Percentiles rank a stretch among this genome's conserved stretches.
phyloP scores from a whole-genome alignment of 1,284 basidiomycete genomes.

The Kalmanozyma brasiliensis region DNA sequence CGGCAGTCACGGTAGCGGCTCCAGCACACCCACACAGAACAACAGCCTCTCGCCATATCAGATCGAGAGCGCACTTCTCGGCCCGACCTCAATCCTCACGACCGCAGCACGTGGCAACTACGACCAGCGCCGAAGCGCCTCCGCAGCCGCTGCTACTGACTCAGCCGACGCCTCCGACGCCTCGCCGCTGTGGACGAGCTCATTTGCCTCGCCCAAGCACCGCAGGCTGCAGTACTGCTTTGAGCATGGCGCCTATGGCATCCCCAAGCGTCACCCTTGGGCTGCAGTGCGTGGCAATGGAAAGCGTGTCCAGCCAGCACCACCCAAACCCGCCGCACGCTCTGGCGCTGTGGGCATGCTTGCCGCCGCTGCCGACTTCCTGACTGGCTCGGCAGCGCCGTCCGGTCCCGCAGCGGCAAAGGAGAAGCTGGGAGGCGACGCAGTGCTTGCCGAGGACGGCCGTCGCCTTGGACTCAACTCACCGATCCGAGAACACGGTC shows the following conservation, averaged over 20 bases:
- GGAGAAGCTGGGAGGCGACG: constrained; percentile 36
- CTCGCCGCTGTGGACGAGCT: constrained; percentile 36
- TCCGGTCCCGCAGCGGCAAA: constrained; percentile 19
- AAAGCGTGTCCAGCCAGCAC: constrained; percentile 46
- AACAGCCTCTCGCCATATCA: constrained; percentile 24
- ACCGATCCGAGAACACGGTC: constrained; percentile 60
- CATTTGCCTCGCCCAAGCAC: constrained; percentile 31
- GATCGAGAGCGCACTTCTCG: constrained; percentile 27
- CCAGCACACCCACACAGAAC: constrained; percentile 37
- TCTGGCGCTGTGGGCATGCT: constrained; percentile 60
- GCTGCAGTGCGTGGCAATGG: constrained; percentile 53
- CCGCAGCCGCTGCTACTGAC: constrained; percentile 13
- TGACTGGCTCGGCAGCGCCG: constrained; percentile 37
- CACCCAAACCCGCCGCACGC: constrained; percentile 23
- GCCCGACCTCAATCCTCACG: constrained; percentile 18
- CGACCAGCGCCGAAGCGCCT: constrained; percentile 19
- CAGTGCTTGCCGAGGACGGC: constrained; percentile 25
- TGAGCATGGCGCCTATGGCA: constrained; percentile 69
- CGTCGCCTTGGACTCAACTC: constrained; percentile 52
- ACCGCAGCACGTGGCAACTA: constrained; percentile 23
- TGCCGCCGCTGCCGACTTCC: constrained; percentile 59
- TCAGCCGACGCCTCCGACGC: constrained; percentile 18
- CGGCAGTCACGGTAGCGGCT: constrained; percentile 30
- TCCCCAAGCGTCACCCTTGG: constrained; percentile 68
- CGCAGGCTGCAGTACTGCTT: constrained; percentile 48